phyloP scores from a whole-genome alignment of 352 stramenopile species.

The Hyaloperonospora arabidopsidis region DNA sequence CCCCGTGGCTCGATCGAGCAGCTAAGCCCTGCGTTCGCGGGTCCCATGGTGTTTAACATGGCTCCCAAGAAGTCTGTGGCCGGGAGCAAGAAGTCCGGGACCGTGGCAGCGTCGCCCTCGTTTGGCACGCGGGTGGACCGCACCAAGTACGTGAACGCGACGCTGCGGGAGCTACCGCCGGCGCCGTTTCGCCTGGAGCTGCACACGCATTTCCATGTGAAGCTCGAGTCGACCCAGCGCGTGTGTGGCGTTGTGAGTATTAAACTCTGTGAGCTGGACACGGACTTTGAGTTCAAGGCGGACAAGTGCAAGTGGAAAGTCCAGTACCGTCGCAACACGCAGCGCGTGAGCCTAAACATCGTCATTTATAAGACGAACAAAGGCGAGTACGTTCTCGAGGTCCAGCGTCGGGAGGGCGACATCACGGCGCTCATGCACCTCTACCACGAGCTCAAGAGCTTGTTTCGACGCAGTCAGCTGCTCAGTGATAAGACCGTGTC shows the following conservation, averaged over 20 bases:
- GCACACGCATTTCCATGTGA: conserved; percentile 86
- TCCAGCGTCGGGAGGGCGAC: conserved; percentile 68
- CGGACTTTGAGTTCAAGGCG: conserved; percentile 77
- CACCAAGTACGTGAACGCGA: conserved; percentile 72
- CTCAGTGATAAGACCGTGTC: conserved; percentile 49
- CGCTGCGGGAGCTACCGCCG: conserved; percentile 56
- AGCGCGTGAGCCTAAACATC: conserved; percentile 74
- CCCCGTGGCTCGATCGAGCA: conserved; percentile 19
- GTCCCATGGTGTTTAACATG: conserved; percentile 37
- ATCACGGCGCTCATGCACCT: conserved; percentile 76
- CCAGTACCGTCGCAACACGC: conserved; percentile 51
- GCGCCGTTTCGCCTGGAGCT: conserved; percentile 76
- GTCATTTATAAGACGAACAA: conserved; percentile 67
- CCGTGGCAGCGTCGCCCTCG: conserved; percentile 24
- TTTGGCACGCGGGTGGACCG: conserved; percentile 56
- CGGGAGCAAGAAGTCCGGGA: conserved; percentile 21
- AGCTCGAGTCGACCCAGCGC: conserved; percentile 62
- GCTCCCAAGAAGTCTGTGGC: conserved; percentile 29
- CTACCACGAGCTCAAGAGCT: conserved; percentile 63
- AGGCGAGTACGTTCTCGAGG: conserved; percentile 63
- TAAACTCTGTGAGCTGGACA: conserved; percentile 80
- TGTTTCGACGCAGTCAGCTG: conserved; percentile 72
- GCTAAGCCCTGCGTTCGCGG: conserved; percentile 35
- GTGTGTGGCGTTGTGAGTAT: conserved; percentile 68
- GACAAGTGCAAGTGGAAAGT: conserved; percentile 88